phyloP scores from a whole-genome alignment of 164 flowering plant species.

The Sedum album region DNA sequence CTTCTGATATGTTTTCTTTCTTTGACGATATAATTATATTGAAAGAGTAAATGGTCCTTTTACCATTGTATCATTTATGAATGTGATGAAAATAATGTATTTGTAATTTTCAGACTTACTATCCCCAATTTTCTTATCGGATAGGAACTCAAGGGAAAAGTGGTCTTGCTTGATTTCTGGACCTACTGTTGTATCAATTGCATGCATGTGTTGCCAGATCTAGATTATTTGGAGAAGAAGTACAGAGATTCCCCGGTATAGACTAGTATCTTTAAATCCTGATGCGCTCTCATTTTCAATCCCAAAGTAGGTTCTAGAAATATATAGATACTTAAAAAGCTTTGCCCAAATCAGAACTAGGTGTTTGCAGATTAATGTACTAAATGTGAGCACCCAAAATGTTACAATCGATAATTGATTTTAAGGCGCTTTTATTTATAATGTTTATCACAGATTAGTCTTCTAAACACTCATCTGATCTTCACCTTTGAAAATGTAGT shows the following conservation, averaged over 20 bases:
- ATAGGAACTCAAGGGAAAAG: conserved; percentile 86
- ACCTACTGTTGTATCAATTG: conserved; percentile 98
- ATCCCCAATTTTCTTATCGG: neutral
- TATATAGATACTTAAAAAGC: neutral
- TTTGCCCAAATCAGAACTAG: neutral
- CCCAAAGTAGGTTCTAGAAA: neutral
- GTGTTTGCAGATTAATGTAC: neutral
- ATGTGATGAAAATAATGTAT: neutral
- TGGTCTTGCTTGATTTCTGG: conserved; percentile 95
- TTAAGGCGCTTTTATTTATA: neutral
- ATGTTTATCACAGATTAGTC: neutral
- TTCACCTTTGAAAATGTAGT: conserved; percentile 26
- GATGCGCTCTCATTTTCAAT: neutral
- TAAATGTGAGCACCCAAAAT: neutral
- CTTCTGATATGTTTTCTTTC: neutral
- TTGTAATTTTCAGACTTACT: neutral
- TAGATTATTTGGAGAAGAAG: conserved; percentile 84
- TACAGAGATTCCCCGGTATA: conserved; percentile 74
- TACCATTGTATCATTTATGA: neutral
- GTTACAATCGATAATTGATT: neutral
- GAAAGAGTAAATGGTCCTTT: neutral
- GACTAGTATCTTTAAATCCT: neutral
- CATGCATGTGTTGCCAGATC: conserved; percentile 95
- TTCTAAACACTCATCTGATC: neutral
- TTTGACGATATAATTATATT: neutral